Conservation (phyloP, 108 stramenopile species). For the Skeletonema costatum region DNA sequence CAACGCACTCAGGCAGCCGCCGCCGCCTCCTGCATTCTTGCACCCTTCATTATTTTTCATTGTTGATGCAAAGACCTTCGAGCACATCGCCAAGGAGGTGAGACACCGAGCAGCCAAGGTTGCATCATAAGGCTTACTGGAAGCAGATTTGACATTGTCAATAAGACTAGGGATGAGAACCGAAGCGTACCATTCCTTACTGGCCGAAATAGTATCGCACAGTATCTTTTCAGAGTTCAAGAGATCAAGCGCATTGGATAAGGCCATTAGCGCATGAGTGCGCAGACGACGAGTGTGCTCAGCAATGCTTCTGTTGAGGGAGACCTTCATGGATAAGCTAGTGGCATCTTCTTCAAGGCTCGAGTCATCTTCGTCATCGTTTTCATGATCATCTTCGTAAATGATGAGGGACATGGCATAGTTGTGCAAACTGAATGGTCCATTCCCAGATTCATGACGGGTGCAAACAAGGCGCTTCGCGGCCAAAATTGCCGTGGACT, state of each 20-base stretch:
- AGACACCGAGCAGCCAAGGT: slow-evolving; percentile 65
- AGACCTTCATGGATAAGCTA: slow-evolving; percentile 19
- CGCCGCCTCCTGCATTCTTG: not conserved
- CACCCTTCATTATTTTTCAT: slow-evolving; percentile 44
- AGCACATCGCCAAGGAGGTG: slow-evolving; percentile 39
- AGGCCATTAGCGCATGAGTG: slow-evolving; percentile 52
- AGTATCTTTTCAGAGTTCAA: slow-evolving; percentile 44
- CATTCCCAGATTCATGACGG: slow-evolving; percentile 15
- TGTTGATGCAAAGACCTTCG: slow-evolving; percentile 25
- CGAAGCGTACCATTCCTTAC: slow-evolving; percentile 59
- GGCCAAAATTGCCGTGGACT: slow-evolving; percentile 38
- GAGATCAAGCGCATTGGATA: slow-evolving; percentile 61
- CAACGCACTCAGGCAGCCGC: slow-evolving; percentile 16
- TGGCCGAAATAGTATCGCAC: slow-evolving; percentile 28
- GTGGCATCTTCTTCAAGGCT: slow-evolving; percentile 46
- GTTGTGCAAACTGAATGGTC: slow-evolving; percentile 40
- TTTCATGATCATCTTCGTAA: slow-evolving; percentile 35
- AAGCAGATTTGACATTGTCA: slow-evolving; percentile 53
- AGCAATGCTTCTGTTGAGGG: slow-evolving; percentile 5
- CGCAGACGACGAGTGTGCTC: slow-evolving; percentile 47
- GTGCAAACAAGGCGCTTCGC: slow-evolving; percentile 37
- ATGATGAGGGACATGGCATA: slow-evolving; percentile 59
- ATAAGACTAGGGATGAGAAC: slow-evolving; percentile 61
- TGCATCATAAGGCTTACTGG: slow-evolving; percentile 58
- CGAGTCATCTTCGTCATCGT: slow-evolving; percentile 32